phyloP scores from a whole-genome alignment of 2,329 filamentous ascomycete genomes.

The Colletotrichum chlorophyti region DNA sequence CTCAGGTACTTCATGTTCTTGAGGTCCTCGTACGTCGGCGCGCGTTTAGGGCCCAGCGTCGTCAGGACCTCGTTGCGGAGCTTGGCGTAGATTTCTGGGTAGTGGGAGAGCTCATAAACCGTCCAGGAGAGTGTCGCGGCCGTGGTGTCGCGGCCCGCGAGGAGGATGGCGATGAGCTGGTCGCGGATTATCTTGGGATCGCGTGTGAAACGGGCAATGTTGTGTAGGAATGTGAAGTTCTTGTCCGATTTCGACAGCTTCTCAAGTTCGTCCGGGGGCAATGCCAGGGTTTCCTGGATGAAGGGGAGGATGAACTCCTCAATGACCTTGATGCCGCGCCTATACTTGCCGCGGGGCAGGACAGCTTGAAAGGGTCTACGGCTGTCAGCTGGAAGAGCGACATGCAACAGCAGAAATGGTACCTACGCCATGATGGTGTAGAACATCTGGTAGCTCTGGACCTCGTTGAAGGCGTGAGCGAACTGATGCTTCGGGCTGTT shows the following conservation, averaged over 20 bases:
- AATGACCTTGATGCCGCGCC: constrained; percentile 67
- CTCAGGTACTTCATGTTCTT: constrained; percentile 78
- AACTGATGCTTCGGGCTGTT: constrained; percentile 63
- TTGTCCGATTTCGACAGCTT: constrained; percentile 71
- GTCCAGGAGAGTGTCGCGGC: constrained; percentile 56
- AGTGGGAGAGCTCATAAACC: constrained; percentile 49
- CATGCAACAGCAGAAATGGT: not conserved
- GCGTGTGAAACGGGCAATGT: constrained; percentile 73
- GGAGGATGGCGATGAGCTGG: constrained; percentile 75
- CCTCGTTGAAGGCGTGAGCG: constrained; percentile 72
- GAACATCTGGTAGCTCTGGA: constrained; percentile 71
- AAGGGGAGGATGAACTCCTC: constrained; percentile 74
- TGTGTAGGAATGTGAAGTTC: constrained; percentile 79
- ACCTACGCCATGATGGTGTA: constrained; percentile 57
- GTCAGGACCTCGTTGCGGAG: constrained; percentile 48
- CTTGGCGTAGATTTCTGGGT: constrained; percentile 47
- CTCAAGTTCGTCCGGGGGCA: constrained; percentile 71
- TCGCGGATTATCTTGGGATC: constrained; percentile 71
- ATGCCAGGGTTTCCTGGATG: constrained; percentile 69
- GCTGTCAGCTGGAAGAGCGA: not conserved
- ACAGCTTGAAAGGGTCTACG: constrained; percentile 63
- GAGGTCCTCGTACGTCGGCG: constrained; percentile 35
- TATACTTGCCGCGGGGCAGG: constrained; percentile 66
- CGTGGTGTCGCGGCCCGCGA: constrained; percentile 64
- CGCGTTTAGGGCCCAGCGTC: constrained; percentile 53